Evolutionary conservation across 2,329 filamentous ascomycete genomes (phyloP).

Genomic region (Ciborinia camelliae): DNA sequence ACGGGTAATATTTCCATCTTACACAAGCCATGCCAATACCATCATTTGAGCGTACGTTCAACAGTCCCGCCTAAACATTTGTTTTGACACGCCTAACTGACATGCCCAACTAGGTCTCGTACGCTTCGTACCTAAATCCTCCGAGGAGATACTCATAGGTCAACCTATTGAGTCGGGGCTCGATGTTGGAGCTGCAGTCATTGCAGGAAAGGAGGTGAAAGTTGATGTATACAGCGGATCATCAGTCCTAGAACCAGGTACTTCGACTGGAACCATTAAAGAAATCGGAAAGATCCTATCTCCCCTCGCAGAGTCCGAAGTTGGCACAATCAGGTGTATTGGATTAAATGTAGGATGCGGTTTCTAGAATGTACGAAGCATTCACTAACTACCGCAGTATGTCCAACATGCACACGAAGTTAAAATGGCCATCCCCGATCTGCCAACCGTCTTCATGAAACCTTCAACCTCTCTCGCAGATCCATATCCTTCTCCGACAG

Average conservation of each 20-base stretch:
- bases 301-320: conserved; percentile 43
- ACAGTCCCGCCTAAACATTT: neutral
- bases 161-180: conserved; percentile 48
- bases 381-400: conserved; percentile 38
- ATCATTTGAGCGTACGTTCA: conserved; percentile 29
- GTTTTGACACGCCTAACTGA: neutral
- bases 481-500: conserved; percentile 39
- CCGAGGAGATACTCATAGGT: conserved; percentile 51
- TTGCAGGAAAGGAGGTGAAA: conserved; percentile 53
- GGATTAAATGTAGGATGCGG: conserved; percentile 45
- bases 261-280: conserved; percentile 47
- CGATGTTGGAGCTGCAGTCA: conserved; percentile 56
- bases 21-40: conserved; percentile 18
- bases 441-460: conserved; percentile 41
- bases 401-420: conserved; percentile 46
- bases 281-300: conserved; percentile 45
- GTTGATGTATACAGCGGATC: conserved; percentile 56
- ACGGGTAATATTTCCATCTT: neutral
- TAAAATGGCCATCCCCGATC: conserved; percentile 42
- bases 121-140: conserved; percentile 54
- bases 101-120: conserved; percentile 49
- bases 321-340: conserved; percentile 49
- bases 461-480: conserved; percentile 31
- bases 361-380: neutral
- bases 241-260: conserved; percentile 54